Evolutionary conservation across 148 eudicot species (phyloP).

Genomic region (Amaranthus cruentus): DNA sequence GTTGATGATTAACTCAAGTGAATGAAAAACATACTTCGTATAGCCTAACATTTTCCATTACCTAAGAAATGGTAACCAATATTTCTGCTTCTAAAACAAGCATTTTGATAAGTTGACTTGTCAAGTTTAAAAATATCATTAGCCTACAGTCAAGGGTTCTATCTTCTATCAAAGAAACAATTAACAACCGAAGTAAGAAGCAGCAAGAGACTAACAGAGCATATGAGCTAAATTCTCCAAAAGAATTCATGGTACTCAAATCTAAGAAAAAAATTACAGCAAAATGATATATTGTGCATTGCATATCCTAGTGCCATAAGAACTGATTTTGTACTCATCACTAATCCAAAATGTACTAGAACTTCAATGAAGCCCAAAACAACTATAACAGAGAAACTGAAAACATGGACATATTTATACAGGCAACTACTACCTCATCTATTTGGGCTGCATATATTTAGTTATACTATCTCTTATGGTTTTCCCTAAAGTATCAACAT

Average conservation of each 20-base stretch:
- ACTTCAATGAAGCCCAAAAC: background rate
- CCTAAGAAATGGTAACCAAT: too few relatives aligned
- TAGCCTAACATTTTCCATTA: too few relatives aligned
- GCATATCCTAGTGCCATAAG: background rate
- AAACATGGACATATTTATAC: background rate
- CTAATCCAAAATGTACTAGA: conserved; percentile 6
- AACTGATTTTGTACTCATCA: background rate
- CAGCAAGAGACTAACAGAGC: background rate
- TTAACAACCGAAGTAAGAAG: background rate
- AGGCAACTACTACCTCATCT: conserved; percentile 15
- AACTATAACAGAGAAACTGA: background rate
- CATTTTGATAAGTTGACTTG: too few relatives aligned
- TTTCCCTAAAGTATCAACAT: conserved; percentile 53
- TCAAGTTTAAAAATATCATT: too few relatives aligned
- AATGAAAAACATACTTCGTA: too few relatives aligned
- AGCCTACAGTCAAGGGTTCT: background rate
- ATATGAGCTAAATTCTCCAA: background rate
- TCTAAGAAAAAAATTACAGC: background rate
- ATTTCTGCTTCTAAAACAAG: too few relatives aligned
- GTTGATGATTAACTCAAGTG: too few relatives aligned
- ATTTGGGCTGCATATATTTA: conserved; percentile 45
- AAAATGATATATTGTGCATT: background rate
- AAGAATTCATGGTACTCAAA: background rate
- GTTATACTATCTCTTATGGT: conserved; percentile 51
- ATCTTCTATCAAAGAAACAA: background rate